Conservation (phyloP, 1,284 basidiomycete genomes). For the Leccinum huronense region DNA sequence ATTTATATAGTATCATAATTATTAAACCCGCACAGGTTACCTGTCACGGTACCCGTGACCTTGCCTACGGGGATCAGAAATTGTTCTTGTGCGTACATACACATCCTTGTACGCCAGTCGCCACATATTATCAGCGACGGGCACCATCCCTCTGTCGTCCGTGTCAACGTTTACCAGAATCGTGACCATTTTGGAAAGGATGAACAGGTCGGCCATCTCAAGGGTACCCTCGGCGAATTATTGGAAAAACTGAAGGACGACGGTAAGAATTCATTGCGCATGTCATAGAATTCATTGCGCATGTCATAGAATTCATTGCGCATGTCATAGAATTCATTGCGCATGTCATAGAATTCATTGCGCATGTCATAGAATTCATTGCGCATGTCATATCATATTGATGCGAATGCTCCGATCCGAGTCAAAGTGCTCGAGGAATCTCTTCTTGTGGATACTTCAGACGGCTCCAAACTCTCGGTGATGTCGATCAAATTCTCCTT, state of each 20-base stretch:
- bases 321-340: too few relatives aligned
- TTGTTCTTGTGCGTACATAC: neutral
- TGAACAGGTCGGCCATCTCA: neutral
- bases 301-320: too few relatives aligned
- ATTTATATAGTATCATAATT: too few relatives aligned
- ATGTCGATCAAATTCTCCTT: neutral
- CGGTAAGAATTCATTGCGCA: neutral
- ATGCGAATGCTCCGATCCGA: neutral
- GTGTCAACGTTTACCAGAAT: neutral
- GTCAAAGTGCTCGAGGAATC: neutral
- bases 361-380: too few relatives aligned
- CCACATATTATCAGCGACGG: neutral
- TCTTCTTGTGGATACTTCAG: neutral
- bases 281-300: neutral
- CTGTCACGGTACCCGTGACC: too few relatives aligned
- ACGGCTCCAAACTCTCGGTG: neutral
- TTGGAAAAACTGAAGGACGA: neutral
- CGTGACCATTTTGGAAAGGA: neutral
- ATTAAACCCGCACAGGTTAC: too few relatives aligned
- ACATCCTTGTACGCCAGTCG: neutral
- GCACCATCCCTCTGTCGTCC: neutral
- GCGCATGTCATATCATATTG: neutral
- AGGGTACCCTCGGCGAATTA: neutral
- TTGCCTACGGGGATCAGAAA: neutral
- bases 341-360: too few relatives aligned